Percentiles rank a stretch among this genome's conserved stretches.
Conservation (phyloP, 2,329 filamentous ascomycete species). For the Hypoxylon sp. region DNA sequence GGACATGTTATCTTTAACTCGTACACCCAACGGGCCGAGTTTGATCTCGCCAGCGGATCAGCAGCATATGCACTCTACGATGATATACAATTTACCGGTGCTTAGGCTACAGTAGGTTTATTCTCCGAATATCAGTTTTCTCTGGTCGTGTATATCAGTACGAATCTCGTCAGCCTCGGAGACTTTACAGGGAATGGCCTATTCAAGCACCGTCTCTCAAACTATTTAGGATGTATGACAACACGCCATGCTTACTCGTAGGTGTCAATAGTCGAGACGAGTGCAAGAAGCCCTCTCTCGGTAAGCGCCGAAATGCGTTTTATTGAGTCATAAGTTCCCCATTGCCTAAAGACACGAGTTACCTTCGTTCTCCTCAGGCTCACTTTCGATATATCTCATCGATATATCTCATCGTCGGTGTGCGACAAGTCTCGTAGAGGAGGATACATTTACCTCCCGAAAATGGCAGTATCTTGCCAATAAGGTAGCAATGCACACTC, state of each 20-base stretch:
- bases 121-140: background rate
- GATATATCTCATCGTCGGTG: background rate
- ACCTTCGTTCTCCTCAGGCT: background rate
- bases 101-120: background rate
- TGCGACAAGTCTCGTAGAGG: background rate
- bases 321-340: background rate
- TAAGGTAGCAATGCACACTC: background rate
- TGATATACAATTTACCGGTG: constrained; percentile 11
- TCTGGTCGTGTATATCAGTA: background rate
- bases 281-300: background rate
- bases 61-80: constrained; percentile 18
- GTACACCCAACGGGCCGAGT: constrained; percentile 4
- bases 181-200: background rate
- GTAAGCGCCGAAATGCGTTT: background rate
- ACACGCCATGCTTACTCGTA: background rate
- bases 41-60: constrained; percentile 12
- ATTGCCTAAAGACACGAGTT: background rate
- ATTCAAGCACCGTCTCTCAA: background rate
- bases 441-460: background rate
- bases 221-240: background rate
- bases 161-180: background rate
- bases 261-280: background rate
- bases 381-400: background rate
- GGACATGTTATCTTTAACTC: constrained; percentile 8
- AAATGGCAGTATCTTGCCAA: background rate